Percentiles rank a stretch among this genome's conserved stretches.
Evolutionary conservation across 139 green algal species (phyloP).

Genomic region (Desmodesmus armatus): DNA sequence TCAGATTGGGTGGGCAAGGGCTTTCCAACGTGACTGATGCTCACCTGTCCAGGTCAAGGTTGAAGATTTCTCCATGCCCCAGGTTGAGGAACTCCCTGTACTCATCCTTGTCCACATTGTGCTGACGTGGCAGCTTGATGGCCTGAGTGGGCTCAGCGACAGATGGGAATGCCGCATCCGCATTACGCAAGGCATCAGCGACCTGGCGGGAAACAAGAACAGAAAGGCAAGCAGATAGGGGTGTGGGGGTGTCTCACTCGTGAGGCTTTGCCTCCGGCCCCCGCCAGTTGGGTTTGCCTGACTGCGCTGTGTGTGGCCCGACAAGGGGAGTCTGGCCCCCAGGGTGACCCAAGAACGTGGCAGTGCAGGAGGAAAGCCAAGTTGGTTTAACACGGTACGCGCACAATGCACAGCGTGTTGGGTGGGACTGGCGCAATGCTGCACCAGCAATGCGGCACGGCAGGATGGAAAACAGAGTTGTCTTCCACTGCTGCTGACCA

Average conservation of each 20-base stretch:
- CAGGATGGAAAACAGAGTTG: too few species aligned
- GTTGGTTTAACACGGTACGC: too few species aligned
- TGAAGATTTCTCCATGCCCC: slow-evolving; percentile 91
- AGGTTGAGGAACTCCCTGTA: slow-evolving; percentile 92
- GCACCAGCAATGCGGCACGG: too few species aligned
- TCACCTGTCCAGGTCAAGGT: slow-evolving; percentile 81
- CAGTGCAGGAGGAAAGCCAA: too few species aligned
- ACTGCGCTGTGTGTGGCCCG: too few species aligned
- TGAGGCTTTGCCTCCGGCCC: too few species aligned
- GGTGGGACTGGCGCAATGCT: too few species aligned
- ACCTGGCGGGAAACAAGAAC: slow-evolving; percentile 8
- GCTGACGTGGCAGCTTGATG: slow-evolving; percentile 89
- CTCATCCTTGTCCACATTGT: slow-evolving; percentile 84
- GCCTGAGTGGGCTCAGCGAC: slow-evolving; percentile 63
- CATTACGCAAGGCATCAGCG: slow-evolving; percentile 23
- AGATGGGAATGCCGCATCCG: slow-evolving; percentile 70
- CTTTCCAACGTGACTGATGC: too few species aligned
- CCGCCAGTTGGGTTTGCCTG: too few species aligned
- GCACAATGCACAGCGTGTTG: not conserved
- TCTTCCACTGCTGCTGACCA: too few species aligned
- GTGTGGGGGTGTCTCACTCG: not conserved
- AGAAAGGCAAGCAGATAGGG: not conserved
- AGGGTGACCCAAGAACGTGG: slow-evolving; percentile 1
- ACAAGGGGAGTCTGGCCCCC: not conserved
- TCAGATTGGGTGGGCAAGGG: too few species aligned